These are phyloP conservation scores for Cardamine resedifolia DNA, from an alignment of 345 rosid genomes.

Conservation along the genomic window DNA sequence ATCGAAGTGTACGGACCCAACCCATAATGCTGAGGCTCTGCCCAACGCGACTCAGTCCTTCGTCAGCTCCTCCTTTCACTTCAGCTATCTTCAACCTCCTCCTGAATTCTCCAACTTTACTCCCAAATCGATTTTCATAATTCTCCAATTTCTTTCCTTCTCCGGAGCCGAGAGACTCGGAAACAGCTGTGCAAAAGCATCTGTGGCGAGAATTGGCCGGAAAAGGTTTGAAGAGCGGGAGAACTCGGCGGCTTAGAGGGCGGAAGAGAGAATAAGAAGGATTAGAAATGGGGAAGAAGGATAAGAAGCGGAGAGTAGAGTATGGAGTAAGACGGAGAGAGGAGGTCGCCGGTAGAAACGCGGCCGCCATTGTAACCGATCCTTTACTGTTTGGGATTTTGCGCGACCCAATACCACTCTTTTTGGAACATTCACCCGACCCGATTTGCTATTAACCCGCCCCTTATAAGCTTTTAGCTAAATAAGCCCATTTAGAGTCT, in stretches of 20 bases:
- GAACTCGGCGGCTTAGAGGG: constrained; percentile 18
- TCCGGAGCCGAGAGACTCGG: constrained; percentile 27
- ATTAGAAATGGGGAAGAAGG: constrained; percentile 5
- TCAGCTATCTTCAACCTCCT: constrained; percentile 71
- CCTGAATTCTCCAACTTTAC: constrained; percentile 58
- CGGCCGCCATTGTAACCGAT: constrained; percentile 16
- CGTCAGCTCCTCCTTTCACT: constrained; percentile 69
- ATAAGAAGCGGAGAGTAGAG: constrained; percentile 38
- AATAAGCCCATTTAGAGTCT: neutral
- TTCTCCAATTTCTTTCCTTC: constrained; percentile 21
- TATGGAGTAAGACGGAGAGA: constrained; percentile 34
- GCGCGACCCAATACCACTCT: neutral
- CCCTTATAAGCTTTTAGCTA: no score
- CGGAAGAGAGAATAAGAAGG: constrained; percentile 12
- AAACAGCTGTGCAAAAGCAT: constrained; percentile 33
- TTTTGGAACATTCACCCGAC: neutral
- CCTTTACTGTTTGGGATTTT: neutral
- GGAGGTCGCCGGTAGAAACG: constrained; percentile 35
- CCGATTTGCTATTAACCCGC: neutral
- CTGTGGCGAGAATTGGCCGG: constrained; percentile 34
- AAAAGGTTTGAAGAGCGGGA: neutral
- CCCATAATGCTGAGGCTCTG: constrained; percentile 65
- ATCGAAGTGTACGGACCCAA: constrained; percentile 92
- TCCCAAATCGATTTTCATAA: constrained; percentile 4
- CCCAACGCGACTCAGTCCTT: constrained; percentile 68